phyloP scores from a whole-genome alignment of 352 stramenopile genomes.

The Phytophthora multivora region DNA sequence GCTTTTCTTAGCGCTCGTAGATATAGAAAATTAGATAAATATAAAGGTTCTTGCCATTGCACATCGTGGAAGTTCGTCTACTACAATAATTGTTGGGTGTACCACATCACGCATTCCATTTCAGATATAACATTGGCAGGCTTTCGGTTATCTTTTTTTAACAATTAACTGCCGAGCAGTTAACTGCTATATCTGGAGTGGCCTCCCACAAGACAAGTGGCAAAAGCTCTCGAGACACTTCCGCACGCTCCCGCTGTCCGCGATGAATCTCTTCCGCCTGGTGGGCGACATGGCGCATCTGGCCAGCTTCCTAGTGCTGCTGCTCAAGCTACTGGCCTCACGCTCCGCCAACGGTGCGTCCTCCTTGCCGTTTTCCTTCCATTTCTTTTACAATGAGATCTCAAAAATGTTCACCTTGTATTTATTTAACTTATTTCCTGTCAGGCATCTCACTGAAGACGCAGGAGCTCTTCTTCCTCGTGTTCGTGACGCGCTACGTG shows the following conservation, averaged over 20 bases:
- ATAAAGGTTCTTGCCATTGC: constrained; percentile 1
- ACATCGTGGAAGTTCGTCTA: too few relatives aligned
- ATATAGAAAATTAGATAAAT: too few relatives aligned
- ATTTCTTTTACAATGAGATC: not conserved
- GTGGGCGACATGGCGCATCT: constrained; percentile 99
- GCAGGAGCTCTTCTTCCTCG: constrained; percentile 99
- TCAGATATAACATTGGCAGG: too few relatives aligned
- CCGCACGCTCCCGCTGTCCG: not conserved
- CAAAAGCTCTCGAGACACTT: not conserved
- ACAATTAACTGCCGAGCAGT: too few relatives aligned
- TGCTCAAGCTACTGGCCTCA: constrained; percentile 94
- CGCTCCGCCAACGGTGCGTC: constrained; percentile 74
- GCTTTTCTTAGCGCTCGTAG: constrained; percentile 13
- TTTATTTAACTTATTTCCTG: not conserved
- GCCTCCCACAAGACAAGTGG: too few relatives aligned
- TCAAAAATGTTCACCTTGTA: not conserved
- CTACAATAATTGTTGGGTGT: too few relatives aligned
- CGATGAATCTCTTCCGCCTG: constrained; percentile 98
- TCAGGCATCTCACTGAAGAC: constrained; percentile 98
- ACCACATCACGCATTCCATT: too few relatives aligned
- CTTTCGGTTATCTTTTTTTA: too few relatives aligned
- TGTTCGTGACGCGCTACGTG: constrained; percentile 98
- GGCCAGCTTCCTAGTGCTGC: constrained; percentile 98
- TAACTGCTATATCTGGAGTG: too few relatives aligned
- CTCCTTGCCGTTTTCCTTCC: not conserved